phyloP scores from a whole-genome alignment of 192 early-diverging fungal genomes.

The Geranomyces michiganensis region DNA sequence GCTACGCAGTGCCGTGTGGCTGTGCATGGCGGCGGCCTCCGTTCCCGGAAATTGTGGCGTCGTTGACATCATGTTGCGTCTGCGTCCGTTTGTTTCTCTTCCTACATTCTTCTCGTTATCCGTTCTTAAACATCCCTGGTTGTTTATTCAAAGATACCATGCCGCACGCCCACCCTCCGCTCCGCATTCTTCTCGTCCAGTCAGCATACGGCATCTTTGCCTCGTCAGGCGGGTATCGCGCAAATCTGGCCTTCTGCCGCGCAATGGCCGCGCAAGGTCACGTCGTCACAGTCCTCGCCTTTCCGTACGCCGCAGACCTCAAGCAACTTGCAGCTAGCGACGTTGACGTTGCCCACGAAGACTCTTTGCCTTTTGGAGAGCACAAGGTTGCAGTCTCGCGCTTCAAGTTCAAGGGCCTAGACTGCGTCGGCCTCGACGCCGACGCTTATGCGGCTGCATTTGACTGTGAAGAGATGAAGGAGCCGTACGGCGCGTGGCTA shows the following conservation, averaged over 20 bases:
- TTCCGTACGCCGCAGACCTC: constrained; percentile 23
- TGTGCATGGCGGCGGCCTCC: no score
- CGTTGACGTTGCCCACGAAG: background rate
- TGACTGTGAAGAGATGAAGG: background rate
- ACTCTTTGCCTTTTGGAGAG: background rate
- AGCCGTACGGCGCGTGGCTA: constrained; percentile 15
- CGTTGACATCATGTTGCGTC: no score
- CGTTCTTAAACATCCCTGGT: no score
- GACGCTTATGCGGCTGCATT: constrained; percentile 11
- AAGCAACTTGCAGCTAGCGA: background rate
- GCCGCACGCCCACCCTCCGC: background rate
- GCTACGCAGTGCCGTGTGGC: no score
- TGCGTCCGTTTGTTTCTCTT: no score
- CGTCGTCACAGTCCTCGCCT: constrained; percentile 26
- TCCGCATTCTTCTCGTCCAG: constrained; percentile 34
- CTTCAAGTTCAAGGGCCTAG: constrained; percentile 20
- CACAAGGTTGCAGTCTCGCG: constrained; percentile 2
- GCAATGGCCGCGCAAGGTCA: constrained; percentile 26
- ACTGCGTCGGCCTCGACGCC: constrained; percentile 26
- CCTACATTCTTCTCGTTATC: no score
- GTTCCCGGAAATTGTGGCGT: no score
- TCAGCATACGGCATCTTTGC: constrained; percentile 31
- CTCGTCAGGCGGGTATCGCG: constrained; percentile 34
- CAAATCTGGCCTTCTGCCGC: constrained; percentile 32
- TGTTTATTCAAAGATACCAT: no score